Percentiles rank a stretch among this genome's conserved stretches.
Evolutionary conservation across 2,329 filamentous ascomycete species (phyloP).

Genomic region (Fusarium sp.): DNA sequence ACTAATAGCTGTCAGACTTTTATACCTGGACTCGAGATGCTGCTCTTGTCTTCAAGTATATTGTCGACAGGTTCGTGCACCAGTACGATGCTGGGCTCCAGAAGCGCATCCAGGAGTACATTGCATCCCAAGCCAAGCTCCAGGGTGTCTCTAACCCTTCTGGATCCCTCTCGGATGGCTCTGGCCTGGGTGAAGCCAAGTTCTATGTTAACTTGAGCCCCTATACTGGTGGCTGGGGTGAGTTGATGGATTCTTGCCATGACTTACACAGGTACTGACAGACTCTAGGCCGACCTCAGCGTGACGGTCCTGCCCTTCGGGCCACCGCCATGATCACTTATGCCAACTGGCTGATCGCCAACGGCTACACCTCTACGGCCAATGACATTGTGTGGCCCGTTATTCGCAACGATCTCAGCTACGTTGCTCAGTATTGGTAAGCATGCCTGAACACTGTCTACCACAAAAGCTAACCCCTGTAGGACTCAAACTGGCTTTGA

Average conservation of each 20-base stretch:
- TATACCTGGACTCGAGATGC: conserved; percentile 82
- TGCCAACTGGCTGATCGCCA: conserved; percentile 72
- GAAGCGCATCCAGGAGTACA: conserved; percentile 70
- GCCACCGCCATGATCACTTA: conserved; percentile 77
- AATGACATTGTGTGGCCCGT: conserved; percentile 72
- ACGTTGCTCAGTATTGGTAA: conserved; percentile 75
- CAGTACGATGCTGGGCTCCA: conserved; percentile 66
- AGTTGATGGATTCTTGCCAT: conserved; percentile 5
- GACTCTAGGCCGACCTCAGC: conserved; percentile 69
- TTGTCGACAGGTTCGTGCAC: conserved; percentile 70
- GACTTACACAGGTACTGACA: conserved; percentile 14
- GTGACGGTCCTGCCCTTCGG: conserved; percentile 79
- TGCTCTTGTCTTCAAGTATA: conserved; percentile 71
- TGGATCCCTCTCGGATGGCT: conserved; percentile 61
- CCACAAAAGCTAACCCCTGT: not conserved
- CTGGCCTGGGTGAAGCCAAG: conserved; percentile 74
- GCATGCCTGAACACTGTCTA: not conserved
- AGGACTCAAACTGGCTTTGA: conserved; percentile 71
- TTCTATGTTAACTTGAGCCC: conserved; percentile 69
- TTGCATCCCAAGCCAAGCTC: conserved; percentile 69
- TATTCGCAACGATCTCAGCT: conserved; percentile 76
- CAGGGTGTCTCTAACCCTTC: conserved; percentile 75
- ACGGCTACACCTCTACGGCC: conserved; percentile 67
- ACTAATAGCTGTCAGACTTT: conserved; percentile 62
- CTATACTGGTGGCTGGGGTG: conserved; percentile 73